These are phyloP conservation scores for Pseudozyma pruni DNA, from an alignment of 1,284 basidiomycete species.

Conservation along the genomic window DNA sequence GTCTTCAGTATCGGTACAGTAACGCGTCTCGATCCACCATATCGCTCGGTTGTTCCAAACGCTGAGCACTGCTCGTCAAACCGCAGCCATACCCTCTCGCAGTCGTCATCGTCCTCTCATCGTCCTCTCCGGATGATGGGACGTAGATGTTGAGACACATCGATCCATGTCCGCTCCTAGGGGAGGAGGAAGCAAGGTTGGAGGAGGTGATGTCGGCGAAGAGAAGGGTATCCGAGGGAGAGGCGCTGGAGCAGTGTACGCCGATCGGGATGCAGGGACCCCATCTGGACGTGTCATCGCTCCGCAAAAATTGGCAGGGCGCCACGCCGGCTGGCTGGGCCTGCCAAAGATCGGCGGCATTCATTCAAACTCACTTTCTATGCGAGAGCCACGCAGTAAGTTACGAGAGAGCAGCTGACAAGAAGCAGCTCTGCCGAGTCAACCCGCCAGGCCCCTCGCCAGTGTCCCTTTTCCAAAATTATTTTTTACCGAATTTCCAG, in stretches of 20 bases:
- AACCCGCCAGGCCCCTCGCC: neutral
- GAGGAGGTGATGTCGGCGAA: conserved; percentile 1
- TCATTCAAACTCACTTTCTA: conserved; percentile 6
- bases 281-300: conserved; percentile 16
- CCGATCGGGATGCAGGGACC: conserved; percentile 7
- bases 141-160: too few species aligned
- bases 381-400: conserved; percentile 14
- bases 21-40: too few species aligned
- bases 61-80: too few species aligned
- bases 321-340: conserved; percentile 5
- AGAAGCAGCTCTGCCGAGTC: neutral
- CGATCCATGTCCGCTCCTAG: too few species aligned
- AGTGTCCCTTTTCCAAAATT: conserved; percentile 7
- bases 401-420: conserved; percentile 10
- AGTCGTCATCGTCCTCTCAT: too few species aligned
- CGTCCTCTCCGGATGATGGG: too few species aligned
- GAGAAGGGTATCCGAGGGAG: conserved; percentile 7
- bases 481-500: neutral
- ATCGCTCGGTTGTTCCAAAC: too few species aligned
- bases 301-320: conserved; percentile 3
- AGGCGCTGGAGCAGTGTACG: conserved; percentile 18
- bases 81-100: too few species aligned
- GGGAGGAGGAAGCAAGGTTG: conserved; percentile 2
- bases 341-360: conserved; percentile 18
- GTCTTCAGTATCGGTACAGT: too few species aligned